Base-by-base conservation (phyloP, 257 asterid species). In the Verbascum thapsus region DNA sequence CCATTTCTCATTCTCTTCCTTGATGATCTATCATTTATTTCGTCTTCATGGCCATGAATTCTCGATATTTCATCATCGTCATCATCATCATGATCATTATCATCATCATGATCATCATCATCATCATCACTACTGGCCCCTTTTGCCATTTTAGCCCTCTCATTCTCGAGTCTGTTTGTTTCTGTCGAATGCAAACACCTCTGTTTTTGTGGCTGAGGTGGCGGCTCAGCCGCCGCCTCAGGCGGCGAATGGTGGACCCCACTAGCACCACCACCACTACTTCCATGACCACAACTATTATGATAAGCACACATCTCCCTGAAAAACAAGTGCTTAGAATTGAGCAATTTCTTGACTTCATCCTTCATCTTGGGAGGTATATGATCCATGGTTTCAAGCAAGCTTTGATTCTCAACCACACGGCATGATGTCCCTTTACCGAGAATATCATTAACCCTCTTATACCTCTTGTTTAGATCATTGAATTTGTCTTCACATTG, bases 261-360 rank as follows among this genome's bases (percentile, higher is more conserved):
- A 1, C 61, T 71, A 19, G 37, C 59, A 6, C 58, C 82, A 15
- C 66, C n/a, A n/a, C n/a, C n/a, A n/a, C n/a, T n/a, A 41, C 49
- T 50, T 19, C 78, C 84, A 26, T 83, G 88, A 50, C 87, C 85
- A 32, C 99, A 92, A 18, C 85, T 89, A 15, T 81, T 85, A 60
- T 94, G 99, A 74, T 90, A 94, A 71, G 97, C 95, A 57, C 99
- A 90, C 97, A 94, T 94, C 53, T 94, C 99, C 43, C 85, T 68
- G 48, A 87, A 94, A 51, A 82, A 90, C 73, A 94, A 72, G 71
- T 94, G 99, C 87, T 94, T 94, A 4, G 99, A 94, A 40, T 82
- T 94, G 50, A 94, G 61, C 71, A 94, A 42, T 41, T 90, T 94
- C 80, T 78, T 83, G 10, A 80, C 99, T 48, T 94, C 97, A 1